Evolutionary conservation across 1,284 basidiomycete species (phyloP), one percentile per base, ranked within the genome.

Genomic region (Malassezia caprae): DNA sequence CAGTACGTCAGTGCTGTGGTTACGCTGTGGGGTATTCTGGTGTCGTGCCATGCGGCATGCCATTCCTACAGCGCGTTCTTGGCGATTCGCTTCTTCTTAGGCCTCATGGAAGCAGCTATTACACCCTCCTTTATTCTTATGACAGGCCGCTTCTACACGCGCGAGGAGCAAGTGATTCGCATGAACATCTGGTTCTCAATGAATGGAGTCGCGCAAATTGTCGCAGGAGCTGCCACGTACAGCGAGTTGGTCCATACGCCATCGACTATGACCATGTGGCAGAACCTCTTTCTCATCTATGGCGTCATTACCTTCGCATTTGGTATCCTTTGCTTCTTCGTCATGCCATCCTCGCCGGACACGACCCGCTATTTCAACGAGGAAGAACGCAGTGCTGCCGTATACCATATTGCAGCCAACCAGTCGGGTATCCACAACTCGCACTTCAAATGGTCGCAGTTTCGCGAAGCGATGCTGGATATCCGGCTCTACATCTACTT

Each of bases 391-490:
- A 59, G 79, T 13, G 76, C 81, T n/a, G 79, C 82, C 44, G 77
- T 80, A 21, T 79, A 81, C 64, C 76, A 81, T 17, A 80, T 82
- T 8, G 70, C 80, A 39, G 77, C 78, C 62, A 82, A 82, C 64
- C 69, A 76, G 64, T 76, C 76, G 0, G 81, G 81, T 11, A 78
- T 81, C 30, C 80, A 82, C 67, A 81, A 82, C 67, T 78, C 76
- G 57, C 74, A 77, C 47, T 82, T 81, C 72, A 82, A 82, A 74
- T 71, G 61, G 68, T 72, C 78, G 48, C 79, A 80, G 75, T 73
- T 75, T 30, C 74, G 68, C 42, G 81, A 82, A 62, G 81, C 78
- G 1, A 47, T 81, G 27, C 8, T 27, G 17, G 81, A 82, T 59
- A 73, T 77, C 0, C 77, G 76, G 48, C 71, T 72, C 4, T 78